Base-by-base conservation (phyloP, 345 rosid genomes). In the Pugionium cornutum region DNA sequence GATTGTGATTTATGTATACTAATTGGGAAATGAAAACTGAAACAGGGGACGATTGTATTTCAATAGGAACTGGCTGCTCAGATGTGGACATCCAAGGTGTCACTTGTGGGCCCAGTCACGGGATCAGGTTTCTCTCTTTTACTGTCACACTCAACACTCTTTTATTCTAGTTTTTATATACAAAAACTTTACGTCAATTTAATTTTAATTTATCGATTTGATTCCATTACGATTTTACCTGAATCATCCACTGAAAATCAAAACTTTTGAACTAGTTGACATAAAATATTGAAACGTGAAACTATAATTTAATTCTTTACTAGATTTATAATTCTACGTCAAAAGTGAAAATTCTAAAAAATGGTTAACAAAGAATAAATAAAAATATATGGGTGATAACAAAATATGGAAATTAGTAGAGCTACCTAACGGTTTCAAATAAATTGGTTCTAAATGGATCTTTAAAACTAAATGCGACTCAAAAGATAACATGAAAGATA, bases 21-120 rank as follows among this genome's bases (percentile, higher is more conserved):
- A 35, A 44, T 9, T 11, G 54, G 54, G 28, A 57, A 47, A 53
- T 18, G 9, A 59, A 67, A 41, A 48, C 4, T 53, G 18, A 42
- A 76, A 76, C 80, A 70, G 98, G 98, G 2, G 98, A 89, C 26
- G 96, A 91, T 62, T 91, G 98, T 54, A 77, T 89, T 44, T 91
- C 98, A 0, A 81, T 91, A 48, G 96, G 98, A 46, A 75, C 96
- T 8, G 98, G 98, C 26, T 82, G 95, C 42, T 62, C 88, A 1
- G 75, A 91, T 58, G 75, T 86, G 28, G 79, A 86, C 78, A 84
- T 91, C 31, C 82, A 84, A 50, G 87, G 86, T 42, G 83, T 86
- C 25, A 80, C 91, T 7, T 91, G 98, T 35, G 98, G 96, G 43
- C 96, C 96, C 7, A 85, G 96, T 76, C 98, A 89, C 78, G 97